A percentile compares a stretch with the other conserved stretches of the same genome.
phyloP scores from a whole-genome alignment of 2,329 filamentous ascomycete species.

The Volutella citrinella region DNA sequence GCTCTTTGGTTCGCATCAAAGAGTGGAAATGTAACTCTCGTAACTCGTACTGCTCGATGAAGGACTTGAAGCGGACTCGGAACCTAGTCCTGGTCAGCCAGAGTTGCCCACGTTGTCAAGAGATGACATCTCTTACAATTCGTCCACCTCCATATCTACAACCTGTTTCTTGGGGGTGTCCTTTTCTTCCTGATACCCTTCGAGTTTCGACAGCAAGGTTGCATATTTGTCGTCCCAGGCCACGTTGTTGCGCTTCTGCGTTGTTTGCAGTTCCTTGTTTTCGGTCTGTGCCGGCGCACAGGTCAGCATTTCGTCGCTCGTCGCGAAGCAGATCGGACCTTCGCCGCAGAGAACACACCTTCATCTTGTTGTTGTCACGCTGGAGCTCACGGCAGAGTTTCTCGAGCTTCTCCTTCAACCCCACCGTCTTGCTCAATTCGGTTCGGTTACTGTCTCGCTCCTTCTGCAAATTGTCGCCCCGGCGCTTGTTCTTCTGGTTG shows the following conservation, averaged over 20 bases:
- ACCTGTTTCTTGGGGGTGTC: constrained; percentile 77
- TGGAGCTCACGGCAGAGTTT: constrained; percentile 93
- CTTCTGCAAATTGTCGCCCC: constrained; percentile 90
- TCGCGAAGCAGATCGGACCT: too few species aligned
- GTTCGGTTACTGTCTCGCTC: constrained; percentile 88
- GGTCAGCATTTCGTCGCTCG: constrained; percentile 25
- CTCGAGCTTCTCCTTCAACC: constrained; percentile 93
- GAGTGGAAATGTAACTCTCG: constrained; percentile 93
- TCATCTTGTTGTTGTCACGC: constrained; percentile 96
- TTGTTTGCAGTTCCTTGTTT: constrained; percentile 86
- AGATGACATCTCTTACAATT: constrained; percentile 74
- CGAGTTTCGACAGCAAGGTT: constrained; percentile 75
- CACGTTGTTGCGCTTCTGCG: constrained; percentile 75
- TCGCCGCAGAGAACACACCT: constrained; percentile 71
- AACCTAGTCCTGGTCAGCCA: constrained; percentile 50
- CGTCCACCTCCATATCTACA: constrained; percentile 83
- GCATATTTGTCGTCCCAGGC: constrained; percentile 85
- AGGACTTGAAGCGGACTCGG: constrained; percentile 85
- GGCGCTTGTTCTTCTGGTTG: constrained; percentile 93
- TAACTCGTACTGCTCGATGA: constrained; percentile 95
- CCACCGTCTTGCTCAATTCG: constrained; percentile 85
- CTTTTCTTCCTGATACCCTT: constrained; percentile 84
- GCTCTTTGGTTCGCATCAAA: constrained; percentile 87
- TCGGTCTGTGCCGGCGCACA: constrained; percentile 65
- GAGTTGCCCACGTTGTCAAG: neutral